Percentiles rank a stretch among this genome's conserved stretches.
These are phyloP conservation scores for Aciculoconidium aculeatum DNA, from an alignment of 805 yeast genomes.

Conservation along the genomic window DNA sequence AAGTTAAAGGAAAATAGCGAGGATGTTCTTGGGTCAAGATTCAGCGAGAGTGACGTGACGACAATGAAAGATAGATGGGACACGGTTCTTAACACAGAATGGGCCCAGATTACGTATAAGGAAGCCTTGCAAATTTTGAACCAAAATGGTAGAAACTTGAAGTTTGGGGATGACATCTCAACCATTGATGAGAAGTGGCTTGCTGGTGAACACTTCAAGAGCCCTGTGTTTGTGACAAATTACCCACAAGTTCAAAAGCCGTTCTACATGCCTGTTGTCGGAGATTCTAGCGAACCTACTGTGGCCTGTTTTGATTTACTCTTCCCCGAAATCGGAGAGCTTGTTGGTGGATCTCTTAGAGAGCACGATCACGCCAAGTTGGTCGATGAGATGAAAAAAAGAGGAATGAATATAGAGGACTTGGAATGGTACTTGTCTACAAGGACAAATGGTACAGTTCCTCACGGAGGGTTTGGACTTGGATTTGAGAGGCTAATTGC, in stretches of 20 bases:
- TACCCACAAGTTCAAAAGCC: constrained; percentile 81
- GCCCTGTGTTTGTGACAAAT: constrained; percentile 85
- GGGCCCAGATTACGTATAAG: constrained; percentile 71
- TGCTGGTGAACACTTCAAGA: constrained; percentile 58
- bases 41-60: constrained; percentile 30
- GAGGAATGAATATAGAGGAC: constrained; percentile 54
- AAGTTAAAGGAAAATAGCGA: constrained; percentile 14
- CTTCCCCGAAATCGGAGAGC: constrained; percentile 88
- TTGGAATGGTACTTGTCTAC: constrained; percentile 78
- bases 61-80: constrained; percentile 54
- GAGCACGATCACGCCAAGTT: constrained; percentile 57
- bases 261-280: constrained; percentile 73
- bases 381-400: constrained; percentile 40
- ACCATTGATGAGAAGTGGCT: constrained; percentile 92
- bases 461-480: constrained; percentile 97
- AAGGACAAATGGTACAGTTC: constrained; percentile 72
- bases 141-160: not conserved
- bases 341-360: constrained; percentile 91
- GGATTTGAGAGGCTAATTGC: constrained; percentile 85
- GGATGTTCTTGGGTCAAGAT: constrained; percentile 33
- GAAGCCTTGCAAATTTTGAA: constrained; percentile 59
- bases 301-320: constrained; percentile 89
- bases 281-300: constrained; percentile 34
- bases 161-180: constrained; percentile 56
- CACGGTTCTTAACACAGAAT: constrained; percentile 38